phyloP scores from a whole-genome alignment of 2,329 filamentous ascomycete species.

The Penicillium aurantiogriseum region DNA sequence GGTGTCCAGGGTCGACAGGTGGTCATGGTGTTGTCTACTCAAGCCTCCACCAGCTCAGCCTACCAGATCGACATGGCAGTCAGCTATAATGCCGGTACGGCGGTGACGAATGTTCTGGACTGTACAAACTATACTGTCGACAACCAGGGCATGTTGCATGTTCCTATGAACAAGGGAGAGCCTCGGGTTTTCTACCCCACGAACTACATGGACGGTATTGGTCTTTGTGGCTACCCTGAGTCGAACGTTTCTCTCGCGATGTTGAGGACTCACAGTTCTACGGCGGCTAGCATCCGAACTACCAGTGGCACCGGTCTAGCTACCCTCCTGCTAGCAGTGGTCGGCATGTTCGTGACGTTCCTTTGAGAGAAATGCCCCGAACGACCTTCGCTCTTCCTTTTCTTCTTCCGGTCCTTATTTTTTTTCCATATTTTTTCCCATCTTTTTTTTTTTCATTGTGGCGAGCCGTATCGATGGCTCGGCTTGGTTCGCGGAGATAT shows the following conservation, averaged over 20 bases:
- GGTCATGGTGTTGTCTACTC: constrained; percentile 47
- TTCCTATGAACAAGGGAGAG: constrained; percentile 33
- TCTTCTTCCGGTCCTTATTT: not conserved
- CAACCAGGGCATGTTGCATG: constrained; percentile 22
- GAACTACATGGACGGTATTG: constrained; percentile 31
- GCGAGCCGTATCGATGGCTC: constrained; percentile 2
- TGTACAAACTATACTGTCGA: constrained; percentile 30
- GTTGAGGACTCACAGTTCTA: constrained; percentile 2
- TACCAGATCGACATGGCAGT: constrained; percentile 34
- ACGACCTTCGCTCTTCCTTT: not conserved
- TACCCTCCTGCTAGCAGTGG: not conserved
- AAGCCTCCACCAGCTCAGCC: constrained; percentile 31
- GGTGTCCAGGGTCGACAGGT: constrained; percentile 43
- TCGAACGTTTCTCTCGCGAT: constrained; percentile 8
- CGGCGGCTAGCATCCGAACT: not conserved
- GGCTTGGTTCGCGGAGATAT: constrained; percentile 6
- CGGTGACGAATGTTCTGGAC: constrained; percentile 30
- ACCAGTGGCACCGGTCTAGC: not conserved
- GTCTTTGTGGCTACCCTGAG: constrained; percentile 28
- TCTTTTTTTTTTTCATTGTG: not conserved
- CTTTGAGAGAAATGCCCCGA: not conserved
- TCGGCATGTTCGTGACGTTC: not conserved
- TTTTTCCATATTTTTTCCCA: not conserved
- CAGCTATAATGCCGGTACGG: constrained; percentile 25
- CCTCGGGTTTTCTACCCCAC: constrained; percentile 33